Percentiles rank a stretch among this genome's conserved stretches.
Conservation (phyloP, 345 rosid species). For the Brassica napus region DNA sequence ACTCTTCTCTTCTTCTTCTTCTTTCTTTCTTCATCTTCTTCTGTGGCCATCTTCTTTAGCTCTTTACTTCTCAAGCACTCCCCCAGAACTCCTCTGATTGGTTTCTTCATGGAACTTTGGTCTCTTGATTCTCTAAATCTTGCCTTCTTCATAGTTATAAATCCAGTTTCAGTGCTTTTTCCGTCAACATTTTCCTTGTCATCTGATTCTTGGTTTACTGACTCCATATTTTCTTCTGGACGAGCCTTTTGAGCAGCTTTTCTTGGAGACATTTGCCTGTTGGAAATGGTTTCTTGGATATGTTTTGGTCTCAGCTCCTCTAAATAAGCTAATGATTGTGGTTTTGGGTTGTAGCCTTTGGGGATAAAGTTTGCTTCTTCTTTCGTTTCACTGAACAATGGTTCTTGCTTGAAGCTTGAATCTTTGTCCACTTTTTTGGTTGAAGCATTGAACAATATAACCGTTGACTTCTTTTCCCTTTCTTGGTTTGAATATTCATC, state of each 20-base stretch:
- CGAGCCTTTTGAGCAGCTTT: not conserved
- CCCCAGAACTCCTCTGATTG: slow-evolving; percentile 22
- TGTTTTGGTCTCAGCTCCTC: slow-evolving; percentile 29
- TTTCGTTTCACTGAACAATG: not conserved
- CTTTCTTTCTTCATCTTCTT: slow-evolving; percentile 3
- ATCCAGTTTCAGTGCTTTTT: slow-evolving; percentile 44
- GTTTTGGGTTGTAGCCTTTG: not conserved
- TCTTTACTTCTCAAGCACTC: slow-evolving; percentile 38
- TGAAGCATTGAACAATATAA: slow-evolving; percentile 9
- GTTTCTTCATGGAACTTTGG: slow-evolving; percentile 28
- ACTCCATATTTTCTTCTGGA: not conserved
- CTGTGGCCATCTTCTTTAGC: slow-evolving; percentile 17
- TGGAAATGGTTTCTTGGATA: slow-evolving; percentile 19
- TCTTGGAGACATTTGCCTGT: slow-evolving; percentile 12
- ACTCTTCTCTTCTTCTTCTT: slow-evolving; percentile 43
- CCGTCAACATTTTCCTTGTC: slow-evolving; percentile 42
- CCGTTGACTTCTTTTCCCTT: not conserved
- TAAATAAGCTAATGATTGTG: slow-evolving; percentile 21
- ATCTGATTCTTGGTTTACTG: slow-evolving; percentile 6
- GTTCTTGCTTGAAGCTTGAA: slow-evolving; percentile 33
- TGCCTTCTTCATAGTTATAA: slow-evolving; percentile 53
- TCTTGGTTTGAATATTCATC: slow-evolving; percentile 17
- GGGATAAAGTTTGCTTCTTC: slow-evolving; percentile 1
- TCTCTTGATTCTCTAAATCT: slow-evolving; percentile 30
- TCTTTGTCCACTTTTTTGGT: slow-evolving; percentile 13